These are phyloP conservation scores for Ceratocystis eucalypticola DNA, from an alignment of 2,329 filamentous ascomycete species.

Conservation along the genomic window DNA sequence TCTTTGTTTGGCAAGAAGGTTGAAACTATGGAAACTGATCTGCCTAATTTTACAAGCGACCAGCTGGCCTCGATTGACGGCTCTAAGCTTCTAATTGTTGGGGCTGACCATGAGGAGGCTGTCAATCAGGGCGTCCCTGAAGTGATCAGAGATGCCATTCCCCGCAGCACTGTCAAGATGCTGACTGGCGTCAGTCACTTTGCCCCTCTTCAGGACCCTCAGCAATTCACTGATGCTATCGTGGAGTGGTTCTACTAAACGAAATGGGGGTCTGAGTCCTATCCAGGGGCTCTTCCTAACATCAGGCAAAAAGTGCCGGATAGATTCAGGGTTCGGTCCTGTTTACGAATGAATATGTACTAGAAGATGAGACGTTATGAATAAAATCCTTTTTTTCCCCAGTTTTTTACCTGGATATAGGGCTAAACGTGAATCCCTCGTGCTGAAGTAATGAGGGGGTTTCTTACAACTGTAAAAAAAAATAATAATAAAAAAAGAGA, in stretches of 20 bases:
- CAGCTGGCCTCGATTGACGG: constrained; percentile 25
- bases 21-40: constrained; percentile 27
- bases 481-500: background rate
- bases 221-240: constrained; percentile 26
- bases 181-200: constrained; percentile 32
- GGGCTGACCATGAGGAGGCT: constrained; percentile 28
- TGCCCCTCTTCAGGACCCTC: constrained; percentile 31
- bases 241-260: constrained; percentile 23
- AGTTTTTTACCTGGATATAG: background rate
- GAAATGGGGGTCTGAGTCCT: background rate
- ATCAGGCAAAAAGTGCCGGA: background rate
- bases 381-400: background rate
- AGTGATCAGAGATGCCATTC: constrained; percentile 27
- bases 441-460: too few species aligned
- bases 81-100: constrained; percentile 25
- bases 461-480: background rate
- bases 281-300: background rate
- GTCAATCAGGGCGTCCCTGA: constrained; percentile 28
- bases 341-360: background rate
- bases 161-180: constrained; percentile 28
- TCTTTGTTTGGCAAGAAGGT: constrained; percentile 28
- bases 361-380: background rate
- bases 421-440: too few species aligned
- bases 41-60: constrained; percentile 26
- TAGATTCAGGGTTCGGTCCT: background rate